Evolutionary conservation across 1,284 basidiomycete genomes (phyloP), one percentile per base, ranked within the genome.

Genomic region (Rhodotorula sp.): DNA sequence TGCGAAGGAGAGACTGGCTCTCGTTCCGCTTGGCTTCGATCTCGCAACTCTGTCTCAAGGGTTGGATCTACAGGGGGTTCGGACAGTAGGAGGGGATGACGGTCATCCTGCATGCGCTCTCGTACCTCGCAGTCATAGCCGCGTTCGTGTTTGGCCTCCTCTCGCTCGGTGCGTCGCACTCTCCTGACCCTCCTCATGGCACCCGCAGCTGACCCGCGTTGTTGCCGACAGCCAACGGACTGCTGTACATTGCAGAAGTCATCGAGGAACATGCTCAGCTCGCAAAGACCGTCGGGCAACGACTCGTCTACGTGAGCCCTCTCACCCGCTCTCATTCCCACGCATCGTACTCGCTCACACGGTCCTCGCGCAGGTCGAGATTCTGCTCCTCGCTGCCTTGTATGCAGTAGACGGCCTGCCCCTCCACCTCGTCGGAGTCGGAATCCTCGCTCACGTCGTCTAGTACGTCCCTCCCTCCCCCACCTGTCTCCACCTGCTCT

Each of bases 261-360:
- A 95, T 97, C 75, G 94, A 97, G 80, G 94, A 97, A 80, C 89
- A 95, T 81, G 89, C 92, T 19, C 86, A 87, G 58, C 78, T 85
- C 64, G 90, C 94, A 14, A 95, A 95, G 82, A 77, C 82, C 2
- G 80, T 93, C 28, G 94, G 94, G 2, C 88, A 91, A 80, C 84
- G 90, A 71, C 86, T 88, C 21, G 91, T 92, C 77, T 95, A 93
- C 81, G 94, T 95, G 79, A 58, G 64, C 68, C 61, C 34, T 4
- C n/a, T n/a, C 19, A 3, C 56, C 26, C 48, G 26, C 58, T 31
- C 57, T 21, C 5, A 21, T 15, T 43, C 18, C 49, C 5, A 49
- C 38, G n/a, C 18, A 34, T 48, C 18, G 28, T 28, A 28, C 2
- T 14, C 28, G 7, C 26, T 43, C 23, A 34, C 48, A 34, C 28